Evolutionary conservation across 2,329 filamentous ascomycete species (phyloP).

Genomic region (Fusarium heterosporum): DNA sequence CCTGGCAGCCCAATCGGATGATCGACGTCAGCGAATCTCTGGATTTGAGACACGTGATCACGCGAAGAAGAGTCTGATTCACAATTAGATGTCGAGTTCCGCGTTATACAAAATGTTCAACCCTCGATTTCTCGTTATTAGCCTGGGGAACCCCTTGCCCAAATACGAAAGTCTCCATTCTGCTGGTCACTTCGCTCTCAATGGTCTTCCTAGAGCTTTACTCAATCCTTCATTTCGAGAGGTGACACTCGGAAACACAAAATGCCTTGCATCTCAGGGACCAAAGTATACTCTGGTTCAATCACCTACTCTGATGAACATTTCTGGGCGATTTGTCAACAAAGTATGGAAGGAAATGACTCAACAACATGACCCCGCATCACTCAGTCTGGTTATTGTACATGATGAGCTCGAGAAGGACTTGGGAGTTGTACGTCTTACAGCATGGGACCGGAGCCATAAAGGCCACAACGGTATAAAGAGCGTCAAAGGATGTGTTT

Average conservation of each 20-base stretch:
- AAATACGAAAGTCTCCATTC: constrained; percentile 87
- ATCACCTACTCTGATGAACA: constrained; percentile 85
- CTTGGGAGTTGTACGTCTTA: constrained; percentile 74
- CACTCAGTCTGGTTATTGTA: constrained; percentile 74
- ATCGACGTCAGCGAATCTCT: constrained; percentile 47
- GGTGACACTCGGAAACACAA: constrained; percentile 62
- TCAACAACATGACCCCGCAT: constrained; percentile 50
- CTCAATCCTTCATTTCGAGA: constrained; percentile 62
- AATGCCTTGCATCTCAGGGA: constrained; percentile 61
- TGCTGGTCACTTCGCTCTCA: constrained; percentile 83
- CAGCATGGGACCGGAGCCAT: constrained; percentile 71
- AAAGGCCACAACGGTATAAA: constrained; percentile 82
- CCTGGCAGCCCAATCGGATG: constrained; percentile 47
- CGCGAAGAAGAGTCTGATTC: constrained; percentile 36
- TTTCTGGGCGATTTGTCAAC: constrained; percentile 77
- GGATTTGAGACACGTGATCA: constrained; percentile 46
- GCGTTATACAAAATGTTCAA: constrained; percentile 50
- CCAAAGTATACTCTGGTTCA: constrained; percentile 76
- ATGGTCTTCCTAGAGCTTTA: constrained; percentile 63
- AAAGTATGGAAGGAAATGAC: constrained; percentile 72
- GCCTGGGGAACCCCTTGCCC: constrained; percentile 83
- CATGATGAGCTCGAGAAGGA: constrained; percentile 88
- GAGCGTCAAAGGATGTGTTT: constrained; percentile 68
- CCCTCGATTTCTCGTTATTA: constrained; percentile 79
- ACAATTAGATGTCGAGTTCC: constrained; percentile 11